Evolutionary conservation across 176 grass and related monocot genomes (phyloP).

Genomic region (sorghum (Sorghum bicolor)): Sorghum_bicolor_NCBIv3 NC_012872.2:3051501-3052000

Average conservation of each 20-base stretch:
- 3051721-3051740: neutral
- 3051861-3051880: constrained; percentile 57
- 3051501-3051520: neutral
- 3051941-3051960: constrained; percentile 79
- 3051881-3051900: constrained; percentile 93
- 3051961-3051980: constrained; percentile 75
- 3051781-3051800: neutral
- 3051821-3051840: neutral
- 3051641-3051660: neutral
- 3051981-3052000: constrained; percentile 97
- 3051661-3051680: neutral
- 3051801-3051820: neutral
- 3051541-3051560: neutral
- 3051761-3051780: neutral
- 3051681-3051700: neutral
- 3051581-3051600: neutral
- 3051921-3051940: constrained; percentile 57
- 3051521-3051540: neutral
- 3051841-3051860: constrained; percentile 31
- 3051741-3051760: neutral
- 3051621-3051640: neutral
- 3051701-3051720: neutral
- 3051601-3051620: neutral
- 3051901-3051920: constrained; percentile 91
- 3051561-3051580: neutral